Evolutionary conservation across 208 protist genomes (phyloP), one percentile per base, ranked within the genome.

Genomic region (Tritrichomonas musculus): DNA sequence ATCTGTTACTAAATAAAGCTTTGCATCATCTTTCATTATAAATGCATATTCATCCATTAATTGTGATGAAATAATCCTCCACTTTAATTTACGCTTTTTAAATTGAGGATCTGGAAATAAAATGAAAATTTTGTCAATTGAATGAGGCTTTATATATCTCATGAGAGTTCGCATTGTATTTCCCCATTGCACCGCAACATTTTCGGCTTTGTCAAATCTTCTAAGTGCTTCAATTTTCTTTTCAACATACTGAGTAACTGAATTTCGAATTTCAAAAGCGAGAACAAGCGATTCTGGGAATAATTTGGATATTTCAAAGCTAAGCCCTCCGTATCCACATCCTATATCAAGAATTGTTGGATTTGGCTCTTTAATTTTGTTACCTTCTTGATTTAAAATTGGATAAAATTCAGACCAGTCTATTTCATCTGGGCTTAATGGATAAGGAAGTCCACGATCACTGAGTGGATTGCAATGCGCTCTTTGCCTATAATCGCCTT

Each of bases 21-120:
- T 55, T 22, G 50, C 88, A n/a, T 44, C 53, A 66, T 60, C 55
- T 82, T 94, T 92, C 11, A 94, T 4, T 64, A 92, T 80, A 27
- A 77, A 94, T 4, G 75, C 82, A 50, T 94, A 94, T 50, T 94
- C 75, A 82, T 82, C 80, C 22, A 94, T 50, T 33, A 93, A 27
- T 72, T 92, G 72, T 33, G 33, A 2, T 17, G 75, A 92, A 27
- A 94, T 94, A 55, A 94, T 94, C 27, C 93, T 25, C 80, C 84
- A 75, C 11, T 75, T 66, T n/a, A 27, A 1, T 17, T 93, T 65
- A 13, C 22, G 36, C 33, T 93, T 93, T 39, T 95, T 95, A 75
- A 95, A 95, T 20, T 95, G 94, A 65, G 94, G 94, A 92, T 95
- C 94, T 47, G 94, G 93, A 44, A 95, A 95, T 22, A 82, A 50